phyloP scores from a whole-genome alignment of 2,329 filamentous ascomycete species.

The Epichloe scottii region DNA sequence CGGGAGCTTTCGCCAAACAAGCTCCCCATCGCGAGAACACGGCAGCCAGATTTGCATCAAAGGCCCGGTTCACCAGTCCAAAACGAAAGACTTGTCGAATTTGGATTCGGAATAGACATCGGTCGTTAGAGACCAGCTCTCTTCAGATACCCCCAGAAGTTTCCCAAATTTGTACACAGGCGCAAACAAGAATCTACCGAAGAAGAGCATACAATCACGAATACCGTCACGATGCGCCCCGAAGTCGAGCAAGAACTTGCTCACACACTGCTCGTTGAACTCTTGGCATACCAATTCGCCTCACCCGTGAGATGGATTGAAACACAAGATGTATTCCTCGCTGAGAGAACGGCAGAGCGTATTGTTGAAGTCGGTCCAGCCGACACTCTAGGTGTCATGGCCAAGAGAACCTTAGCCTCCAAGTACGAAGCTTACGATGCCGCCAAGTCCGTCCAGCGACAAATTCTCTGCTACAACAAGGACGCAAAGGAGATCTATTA shows the following conservation, averaged over 20 bases:
- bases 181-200: background rate
- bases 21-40: constrained; percentile 1
- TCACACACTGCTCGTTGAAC: constrained; percentile 95
- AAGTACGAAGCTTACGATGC: constrained; percentile 99
- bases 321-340: constrained; percentile 98
- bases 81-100: background rate
- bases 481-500: constrained; percentile 99
- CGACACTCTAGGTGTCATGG: constrained; percentile 95
- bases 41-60: background rate
- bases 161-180: background rate
- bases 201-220: background rate
- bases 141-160: background rate
- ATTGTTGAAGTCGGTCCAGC: constrained; percentile 96
- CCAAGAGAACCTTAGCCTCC: constrained; percentile 83
- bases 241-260: constrained; percentile 99
- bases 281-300: constrained; percentile 97
- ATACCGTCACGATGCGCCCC: constrained; percentile 64
- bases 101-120: background rate
- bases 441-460: constrained; percentile 87
- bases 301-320: constrained; percentile 99
- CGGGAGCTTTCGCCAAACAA: constrained; percentile 10
- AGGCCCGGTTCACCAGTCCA: background rate
- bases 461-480: constrained; percentile 99
- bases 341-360: constrained; percentile 87
- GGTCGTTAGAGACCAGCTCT: background rate